A percentile compares a stretch with the other conserved stretches of the same genome.
Conservation (phyloP, 164 flowering plant species). For the Taxillus chinensis region DNA sequence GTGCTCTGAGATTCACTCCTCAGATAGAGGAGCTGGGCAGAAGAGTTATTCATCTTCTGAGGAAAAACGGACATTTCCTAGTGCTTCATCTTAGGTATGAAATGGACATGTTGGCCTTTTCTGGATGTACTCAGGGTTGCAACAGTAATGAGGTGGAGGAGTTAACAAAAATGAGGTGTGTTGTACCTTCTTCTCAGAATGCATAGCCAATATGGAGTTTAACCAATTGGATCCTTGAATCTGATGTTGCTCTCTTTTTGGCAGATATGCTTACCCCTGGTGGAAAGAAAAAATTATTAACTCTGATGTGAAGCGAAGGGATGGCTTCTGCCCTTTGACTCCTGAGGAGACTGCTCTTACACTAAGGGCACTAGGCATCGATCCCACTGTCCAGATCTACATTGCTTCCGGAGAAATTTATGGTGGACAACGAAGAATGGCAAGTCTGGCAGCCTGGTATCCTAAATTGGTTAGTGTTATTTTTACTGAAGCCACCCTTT, state of each 20-base stretch:
- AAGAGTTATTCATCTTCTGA: slow-evolving; percentile 54
- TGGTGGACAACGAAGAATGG: slow-evolving; percentile 73
- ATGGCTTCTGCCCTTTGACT: slow-evolving; percentile 84
- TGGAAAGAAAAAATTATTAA: slow-evolving; percentile 89
- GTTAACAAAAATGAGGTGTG: slow-evolving; percentile 86
- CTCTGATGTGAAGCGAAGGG: slow-evolving; percentile 72
- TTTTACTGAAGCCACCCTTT: not conserved
- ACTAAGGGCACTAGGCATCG: slow-evolving; percentile 65
- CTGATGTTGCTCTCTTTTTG: not conserved
- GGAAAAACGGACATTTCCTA: slow-evolving; percentile 72
- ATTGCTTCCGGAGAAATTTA: slow-evolving; percentile 92
- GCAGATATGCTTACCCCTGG: slow-evolving; percentile 94
- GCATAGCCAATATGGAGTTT: not conserved
- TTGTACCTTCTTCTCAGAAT: not conserved
- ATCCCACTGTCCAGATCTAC: slow-evolving; percentile 55
- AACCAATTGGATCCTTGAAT: not conserved
- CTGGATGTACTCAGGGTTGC: slow-evolving; percentile 93
- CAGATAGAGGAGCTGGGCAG: slow-evolving; percentile 85
- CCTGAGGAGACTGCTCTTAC: slow-evolving; percentile 88
- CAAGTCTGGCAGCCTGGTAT: slow-evolving; percentile 42
- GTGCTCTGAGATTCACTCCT: slow-evolving; percentile 67
- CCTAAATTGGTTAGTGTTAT: slow-evolving; percentile 66
- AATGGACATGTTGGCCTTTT: slow-evolving; percentile 97
- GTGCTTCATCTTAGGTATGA: slow-evolving; percentile 97
- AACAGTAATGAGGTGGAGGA: slow-evolving; percentile 69